Evolutionary conservation across 2,329 filamentous ascomycete species (phyloP), one percentile per base, ranked within the genome.

Genomic region (Akanthomyces muscarius): DNA sequence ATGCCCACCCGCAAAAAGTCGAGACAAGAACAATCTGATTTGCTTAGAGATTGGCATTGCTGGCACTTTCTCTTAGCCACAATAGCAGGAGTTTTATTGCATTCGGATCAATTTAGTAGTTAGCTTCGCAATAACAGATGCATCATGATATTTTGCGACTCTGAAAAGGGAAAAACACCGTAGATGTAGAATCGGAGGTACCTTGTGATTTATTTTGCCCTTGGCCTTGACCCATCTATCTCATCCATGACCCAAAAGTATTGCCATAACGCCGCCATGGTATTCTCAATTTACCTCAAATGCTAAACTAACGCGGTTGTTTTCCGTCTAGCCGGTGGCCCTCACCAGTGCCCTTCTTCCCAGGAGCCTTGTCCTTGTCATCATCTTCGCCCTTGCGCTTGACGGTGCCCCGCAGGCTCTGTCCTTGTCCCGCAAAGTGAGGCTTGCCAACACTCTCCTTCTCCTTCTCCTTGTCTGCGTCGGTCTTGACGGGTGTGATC

Each of bases 351-450:
- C 71, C 73, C 68, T 82, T 82, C 74, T 81, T 83, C 65, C 81
- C 80, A 0, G 76, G 74, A 0, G 74, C 73, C 66, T 81, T 80
- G 10, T 74, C 72, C 71, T 82, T 81, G 16, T 79, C 79, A 13
- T 82, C 80, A 7, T 69, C 71, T 3, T 83, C 82, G 3, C 77
- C 80, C 78, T 92, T 93, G 74, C 89, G 89, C 82, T 93, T 96
- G 38, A 83, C 80, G 1, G 82, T 83, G 18, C 86, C 82, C 48
- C 86, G 81, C 44, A 97, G 77, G 5, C 90, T 95, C 75, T 97
- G 90, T 0, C 94, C 94, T 67, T 91, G 86, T 0, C 94, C 94
- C 5, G 88, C 86, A 75, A 97, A 97, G 68, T 87, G 86, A n/a
- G 89, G 89, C 67, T 86, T 85, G 64, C 83, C 81, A 4, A 84